Evolutionary conservation across 192 early-diverging fungal genomes (phyloP), one percentile per base, ranked within the genome.

Genomic region (Globomyces pollinis-pini): DNA sequence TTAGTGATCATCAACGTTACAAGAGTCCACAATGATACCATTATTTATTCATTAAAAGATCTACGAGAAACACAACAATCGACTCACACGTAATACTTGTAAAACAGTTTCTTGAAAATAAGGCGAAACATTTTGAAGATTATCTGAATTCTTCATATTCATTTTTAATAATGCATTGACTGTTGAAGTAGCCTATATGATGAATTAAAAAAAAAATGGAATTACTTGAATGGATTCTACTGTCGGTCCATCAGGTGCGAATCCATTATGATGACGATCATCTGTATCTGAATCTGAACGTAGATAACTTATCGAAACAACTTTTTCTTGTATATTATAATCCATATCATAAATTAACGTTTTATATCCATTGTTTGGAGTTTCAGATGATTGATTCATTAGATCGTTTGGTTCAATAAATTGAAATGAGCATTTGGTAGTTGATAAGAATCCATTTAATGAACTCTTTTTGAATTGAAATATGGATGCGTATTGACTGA

Each of bases 61-160:
- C 63, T 33, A 72, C 1, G 70, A 72, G 41, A 72, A 68, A 4
- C 30, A 56, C 41, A 73, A 36, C 20, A 69, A 12, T 28, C 66
- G 11, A 20, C 63, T 58, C 18, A 65, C 35, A 30, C 45, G 31
- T 38, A 73, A 38, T 3, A 73, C 55, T 26, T 68, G 38, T 23
- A 51, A 38, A 6, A 73, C 45, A 2, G 66, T 69, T 21, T 54
- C 24, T 28, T 60, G 16, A 38, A 73, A 73, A 24, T 65, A 26
- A 4, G 60, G 30, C 26, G 49, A 58, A 12, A 11, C 35, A 4
- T 39, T 52, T 0, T 62, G 56, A 3, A 59, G 24, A 33, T 33
- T 49, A 16, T 21, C 58, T 8, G 39, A 11, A 36, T 32, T 59
- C 4, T 29, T 58, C 7, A 6, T 50, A 11, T 59, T 49, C 5